Conservation (phyloP, 345 rosid genomes). For the Leavenworthia alabamica region DNA sequence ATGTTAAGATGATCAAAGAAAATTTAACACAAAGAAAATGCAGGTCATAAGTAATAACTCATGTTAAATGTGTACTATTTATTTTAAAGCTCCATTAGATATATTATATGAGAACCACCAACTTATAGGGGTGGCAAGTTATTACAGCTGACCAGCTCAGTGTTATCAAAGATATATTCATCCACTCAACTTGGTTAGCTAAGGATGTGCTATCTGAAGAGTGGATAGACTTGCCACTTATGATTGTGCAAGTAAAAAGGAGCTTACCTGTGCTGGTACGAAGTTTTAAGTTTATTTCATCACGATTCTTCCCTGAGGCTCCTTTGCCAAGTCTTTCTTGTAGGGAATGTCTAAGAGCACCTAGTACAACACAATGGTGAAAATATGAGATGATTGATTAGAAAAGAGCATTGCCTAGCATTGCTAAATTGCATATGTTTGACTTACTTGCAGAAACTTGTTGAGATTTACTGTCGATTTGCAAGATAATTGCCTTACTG, state of each 20-base stretch:
- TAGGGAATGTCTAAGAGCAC: conserved; percentile 84
- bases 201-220: conserved; percentile 3
- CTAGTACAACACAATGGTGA: conserved; percentile 36
- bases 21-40: neutral
- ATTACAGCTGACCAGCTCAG: conserved; percentile 11
- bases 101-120: conserved; percentile 5
- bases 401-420: neutral
- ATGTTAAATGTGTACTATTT: neutral
- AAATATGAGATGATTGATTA: conserved; percentile 19
- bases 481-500: conserved; percentile 68
- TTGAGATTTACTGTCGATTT: conserved; percentile 84
- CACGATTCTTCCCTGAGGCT: conserved; percentile 74
- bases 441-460: conserved; percentile 91
- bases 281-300: conserved; percentile 81
- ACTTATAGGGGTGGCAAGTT: neutral
- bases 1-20: conserved; percentile 1
- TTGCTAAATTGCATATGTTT: conserved; percentile 7
- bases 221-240: conserved; percentile 8
- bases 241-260: conserved; percentile 12
- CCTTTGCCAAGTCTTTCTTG: conserved; percentile 91
- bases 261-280: conserved; percentile 79
- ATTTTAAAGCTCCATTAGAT: neutral
- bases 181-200: neutral
- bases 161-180: neutral
- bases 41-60: conserved; percentile 6